These are phyloP conservation scores for Fusarium sp. DNA, from an alignment of 2,329 filamentous ascomycete genomes.

Conservation along the genomic window DNA sequence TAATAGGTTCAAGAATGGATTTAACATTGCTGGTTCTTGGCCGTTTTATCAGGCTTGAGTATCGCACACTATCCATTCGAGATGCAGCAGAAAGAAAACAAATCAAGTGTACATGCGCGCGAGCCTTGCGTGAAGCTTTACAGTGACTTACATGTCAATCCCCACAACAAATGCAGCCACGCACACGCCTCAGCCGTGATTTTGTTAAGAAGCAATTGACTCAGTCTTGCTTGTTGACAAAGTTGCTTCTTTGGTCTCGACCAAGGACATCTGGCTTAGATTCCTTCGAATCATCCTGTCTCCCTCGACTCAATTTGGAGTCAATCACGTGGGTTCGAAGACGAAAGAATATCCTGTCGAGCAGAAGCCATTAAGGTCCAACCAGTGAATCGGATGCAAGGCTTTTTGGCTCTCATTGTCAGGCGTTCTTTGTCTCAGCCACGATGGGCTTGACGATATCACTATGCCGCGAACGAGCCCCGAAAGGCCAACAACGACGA, in stretches of 20 bases:
- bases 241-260: conserved; percentile 24
- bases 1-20: too few species aligned
- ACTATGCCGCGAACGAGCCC: background rate
- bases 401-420: background rate
- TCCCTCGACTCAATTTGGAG: conserved; percentile 7
- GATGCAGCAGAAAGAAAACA: too few species aligned
- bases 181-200: conserved; percentile 1
- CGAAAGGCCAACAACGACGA: background rate
- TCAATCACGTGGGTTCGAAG: background rate
- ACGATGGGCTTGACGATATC: background rate
- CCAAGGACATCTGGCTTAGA: conserved; percentile 3
- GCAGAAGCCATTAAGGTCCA: background rate
- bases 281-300: background rate
- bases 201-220: background rate
- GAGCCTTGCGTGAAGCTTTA: background rate
- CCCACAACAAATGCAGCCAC: background rate
- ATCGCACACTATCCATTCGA: too few species aligned
- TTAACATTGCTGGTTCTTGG: too few species aligned
- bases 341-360: background rate
- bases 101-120: too few species aligned
- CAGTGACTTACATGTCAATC: background rate
- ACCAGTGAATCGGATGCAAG: background rate
- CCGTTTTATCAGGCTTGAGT: too few species aligned
- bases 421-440: conserved; percentile 10
- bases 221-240: background rate